phyloP scores from a whole-genome alignment of 116 monocot species.

The Thalassia testudinum region DNA sequence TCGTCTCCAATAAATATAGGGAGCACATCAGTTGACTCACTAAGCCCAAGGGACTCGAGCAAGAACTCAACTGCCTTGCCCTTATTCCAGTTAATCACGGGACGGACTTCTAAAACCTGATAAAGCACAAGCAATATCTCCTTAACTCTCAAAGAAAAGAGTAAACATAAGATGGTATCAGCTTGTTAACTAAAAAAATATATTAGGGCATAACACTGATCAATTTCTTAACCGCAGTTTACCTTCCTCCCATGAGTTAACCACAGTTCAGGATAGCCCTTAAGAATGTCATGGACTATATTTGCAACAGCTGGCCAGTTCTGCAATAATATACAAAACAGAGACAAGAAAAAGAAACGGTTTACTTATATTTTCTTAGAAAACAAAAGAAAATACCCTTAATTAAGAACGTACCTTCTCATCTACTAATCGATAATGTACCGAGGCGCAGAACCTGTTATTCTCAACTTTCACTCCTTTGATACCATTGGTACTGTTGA shows the following conservation, averaged over 20 bases:
- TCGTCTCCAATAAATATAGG: slow-evolving; percentile 91
- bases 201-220: too few species aligned
- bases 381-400: too few species aligned
- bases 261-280: slow-evolving; percentile 49
- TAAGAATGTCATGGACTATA: slow-evolving; percentile 40
- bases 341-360: too few species aligned
- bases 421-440: slow-evolving; percentile 93
- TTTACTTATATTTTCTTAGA: too few species aligned
- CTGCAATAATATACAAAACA: slow-evolving; percentile 18
- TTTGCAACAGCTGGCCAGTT: slow-evolving; percentile 42
- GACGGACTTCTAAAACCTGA: slow-evolving; percentile 87
- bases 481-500: slow-evolving; percentile 48
- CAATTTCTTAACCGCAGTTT: background rate
- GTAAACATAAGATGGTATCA: too few species aligned
- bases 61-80: slow-evolving; percentile 91
- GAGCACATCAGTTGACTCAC: slow-evolving; percentile 47
- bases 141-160: too few species aligned
- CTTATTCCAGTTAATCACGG: slow-evolving; percentile 85
- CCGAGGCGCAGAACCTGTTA: slow-evolving; percentile 89
- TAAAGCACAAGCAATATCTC: background rate
- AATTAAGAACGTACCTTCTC: slow-evolving; percentile 25
- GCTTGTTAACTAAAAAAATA: too few species aligned
- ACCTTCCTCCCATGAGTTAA: slow-evolving; percentile 94
- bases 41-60: slow-evolving; percentile 66
- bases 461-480: slow-evolving; percentile 77